Evolutionary conservation across 331 rosid genomes (phyloP).

Genomic region (Telfairia occidentalis): DNA sequence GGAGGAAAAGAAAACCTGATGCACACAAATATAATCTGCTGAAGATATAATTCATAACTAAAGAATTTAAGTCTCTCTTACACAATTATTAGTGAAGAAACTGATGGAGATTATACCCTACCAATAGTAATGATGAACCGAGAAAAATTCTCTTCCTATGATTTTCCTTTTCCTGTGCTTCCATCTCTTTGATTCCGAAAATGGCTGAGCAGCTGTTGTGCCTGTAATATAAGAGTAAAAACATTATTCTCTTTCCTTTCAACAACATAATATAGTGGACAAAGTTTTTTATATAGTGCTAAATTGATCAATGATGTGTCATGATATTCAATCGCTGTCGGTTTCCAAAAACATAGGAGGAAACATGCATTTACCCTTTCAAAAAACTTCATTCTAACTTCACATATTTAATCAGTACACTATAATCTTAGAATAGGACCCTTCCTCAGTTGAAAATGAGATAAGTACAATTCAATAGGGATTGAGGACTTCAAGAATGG

Average conservation of each 20-base stretch:
- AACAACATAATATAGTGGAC: not conserved
- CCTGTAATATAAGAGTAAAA: conserved; percentile 35
- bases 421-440: not conserved
- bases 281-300: not conserved
- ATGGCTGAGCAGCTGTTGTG: conserved; percentile 86
- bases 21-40: conserved; percentile 7
- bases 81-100: not conserved
- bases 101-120: conserved; percentile 10
- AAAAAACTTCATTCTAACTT: not conserved
- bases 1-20: not conserved
- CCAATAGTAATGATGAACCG: conserved; percentile 2
- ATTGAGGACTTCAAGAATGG: not conserved
- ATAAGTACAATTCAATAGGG: not conserved
- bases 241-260: not conserved
- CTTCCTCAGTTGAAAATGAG: not conserved
- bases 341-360: not conserved
- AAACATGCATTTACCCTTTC: not conserved
- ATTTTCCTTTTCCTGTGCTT: conserved; percentile 50
- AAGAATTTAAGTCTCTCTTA: conserved; percentile 7
- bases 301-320: not conserved
- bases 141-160: conserved; percentile 32
- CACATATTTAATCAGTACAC: not conserved
- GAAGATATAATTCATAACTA: conserved; percentile 4
- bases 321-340: not conserved
- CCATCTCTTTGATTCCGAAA: conserved; percentile 74